phyloP scores from a whole-genome alignment of 805 yeast genomes.

The Priceomyces castillae region DNA sequence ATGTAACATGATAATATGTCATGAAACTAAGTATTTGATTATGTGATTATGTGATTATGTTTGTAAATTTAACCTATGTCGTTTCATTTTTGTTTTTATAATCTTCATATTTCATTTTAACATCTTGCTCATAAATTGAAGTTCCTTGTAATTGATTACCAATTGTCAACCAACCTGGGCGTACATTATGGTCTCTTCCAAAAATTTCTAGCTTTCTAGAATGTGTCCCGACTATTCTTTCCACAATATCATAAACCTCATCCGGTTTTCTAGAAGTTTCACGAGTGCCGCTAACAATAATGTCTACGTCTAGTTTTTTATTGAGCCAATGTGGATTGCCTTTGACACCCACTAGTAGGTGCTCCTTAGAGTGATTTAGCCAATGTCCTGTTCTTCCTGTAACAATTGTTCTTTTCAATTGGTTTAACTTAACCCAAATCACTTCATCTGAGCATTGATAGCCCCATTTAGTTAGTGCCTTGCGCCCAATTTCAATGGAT shows the following conservation, averaged over 20 bases:
- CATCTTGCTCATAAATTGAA: slow-evolving; percentile 56
- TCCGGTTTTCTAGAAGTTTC: slow-evolving; percentile 92
- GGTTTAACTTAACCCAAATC: slow-evolving; percentile 90
- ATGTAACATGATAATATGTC: not conserved
- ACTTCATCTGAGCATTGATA: slow-evolving; percentile 74
- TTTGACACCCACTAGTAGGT: slow-evolving; percentile 78
- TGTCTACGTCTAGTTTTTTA: slow-evolving; percentile 65
- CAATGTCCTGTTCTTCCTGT: slow-evolving; percentile 98
- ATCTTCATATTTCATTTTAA: slow-evolving; percentile 39
- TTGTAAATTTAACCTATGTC: not conserved
- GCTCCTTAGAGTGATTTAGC: slow-evolving; percentile 94
- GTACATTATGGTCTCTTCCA: slow-evolving; percentile 80
- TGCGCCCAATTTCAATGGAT: slow-evolving; percentile 83
- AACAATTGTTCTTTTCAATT: slow-evolving; percentile 80
- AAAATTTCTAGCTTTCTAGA: slow-evolving; percentile 83
- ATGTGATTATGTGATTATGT: not conserved
- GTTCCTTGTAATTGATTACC: slow-evolving; percentile 75
- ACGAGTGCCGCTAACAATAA: slow-evolving; percentile 77
- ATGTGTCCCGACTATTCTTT: slow-evolving; percentile 74
- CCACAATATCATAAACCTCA: slow-evolving; percentile 80
- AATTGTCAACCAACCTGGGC: slow-evolving; percentile 90
- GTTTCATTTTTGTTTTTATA: slow-evolving; percentile 11
- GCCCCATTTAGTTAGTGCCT: slow-evolving; percentile 79
- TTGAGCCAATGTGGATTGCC: slow-evolving; percentile 77
- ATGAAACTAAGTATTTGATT: not conserved